These are phyloP conservation scores for Rhizoclosmatium sp. DNA, from an alignment of 192 early-diverging fungal species.

Conservation along the genomic window DNA sequence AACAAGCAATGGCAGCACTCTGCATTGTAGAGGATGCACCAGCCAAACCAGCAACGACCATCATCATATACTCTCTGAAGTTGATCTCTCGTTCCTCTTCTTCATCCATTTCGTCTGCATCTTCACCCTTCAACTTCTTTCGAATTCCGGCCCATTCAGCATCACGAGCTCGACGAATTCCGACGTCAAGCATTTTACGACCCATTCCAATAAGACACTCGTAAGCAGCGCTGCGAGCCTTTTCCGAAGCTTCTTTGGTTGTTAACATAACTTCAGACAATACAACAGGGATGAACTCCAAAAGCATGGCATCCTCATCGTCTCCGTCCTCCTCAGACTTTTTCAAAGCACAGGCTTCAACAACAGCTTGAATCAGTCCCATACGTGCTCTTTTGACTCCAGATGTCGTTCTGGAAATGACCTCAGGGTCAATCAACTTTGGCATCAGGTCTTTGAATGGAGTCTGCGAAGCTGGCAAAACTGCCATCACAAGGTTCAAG, in stretches of 20 bases:
- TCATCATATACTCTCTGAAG: constrained; percentile 83
- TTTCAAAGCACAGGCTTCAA: constrained; percentile 66
- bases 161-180: constrained; percentile 33
- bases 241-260: constrained; percentile 94
- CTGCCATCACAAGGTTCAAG: constrained; percentile 58
- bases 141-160: constrained; percentile 27
- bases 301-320: constrained; percentile 45
- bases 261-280: constrained; percentile 91
- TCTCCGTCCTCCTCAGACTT: constrained; percentile 17
- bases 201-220: constrained; percentile 90
- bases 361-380: constrained; percentile 67
- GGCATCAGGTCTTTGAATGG: constrained; percentile 62
- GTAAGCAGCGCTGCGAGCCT: constrained; percentile 81
- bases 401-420: constrained; percentile 66
- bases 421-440: constrained; percentile 70
- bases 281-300: constrained; percentile 87
- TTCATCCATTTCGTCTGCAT: constrained; percentile 37
- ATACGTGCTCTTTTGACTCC: constrained; percentile 88
- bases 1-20: constrained; percentile 83
- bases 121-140: constrained; percentile 11
- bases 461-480: constrained; percentile 35
- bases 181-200: constrained; percentile 74
- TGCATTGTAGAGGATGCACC: constrained; percentile 93
- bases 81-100: constrained; percentile 45
- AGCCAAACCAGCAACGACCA: constrained; percentile 93